phyloP scores from a whole-genome alignment of 441 rosid species.

The Hura crepitans region DNA sequence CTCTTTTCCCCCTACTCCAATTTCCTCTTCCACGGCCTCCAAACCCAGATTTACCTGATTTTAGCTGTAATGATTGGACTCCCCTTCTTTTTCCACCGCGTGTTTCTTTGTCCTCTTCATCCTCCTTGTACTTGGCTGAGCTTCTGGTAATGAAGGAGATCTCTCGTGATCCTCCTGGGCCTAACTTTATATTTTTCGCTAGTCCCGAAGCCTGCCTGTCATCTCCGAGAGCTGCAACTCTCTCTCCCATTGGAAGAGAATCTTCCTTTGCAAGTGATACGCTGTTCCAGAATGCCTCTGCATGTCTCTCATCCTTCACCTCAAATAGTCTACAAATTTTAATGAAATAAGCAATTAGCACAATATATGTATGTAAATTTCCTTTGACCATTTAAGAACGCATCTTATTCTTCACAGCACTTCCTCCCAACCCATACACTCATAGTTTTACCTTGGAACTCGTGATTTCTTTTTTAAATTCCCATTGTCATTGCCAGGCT shows the following conservation, averaged over 20 bases:
- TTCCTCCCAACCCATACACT: neutral
- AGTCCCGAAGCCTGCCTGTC: slow-evolving; percentile 33
- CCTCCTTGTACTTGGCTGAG: slow-evolving; percentile 54
- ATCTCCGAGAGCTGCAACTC: slow-evolving; percentile 56
- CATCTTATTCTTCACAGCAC: neutral
- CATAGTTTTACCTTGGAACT: slow-evolving; percentile 58
- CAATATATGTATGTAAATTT: neutral
- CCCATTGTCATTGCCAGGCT: slow-evolving; percentile 27
- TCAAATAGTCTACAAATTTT: slow-evolving; percentile 52
- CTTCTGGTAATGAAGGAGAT: slow-evolving; percentile 63
- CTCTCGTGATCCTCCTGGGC: slow-evolving; percentile 82
- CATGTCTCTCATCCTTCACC: slow-evolving; percentile 80
- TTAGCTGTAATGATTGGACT: slow-evolving; percentile 63
- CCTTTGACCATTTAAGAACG: neutral
- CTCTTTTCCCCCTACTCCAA: slow-evolving; percentile 30
- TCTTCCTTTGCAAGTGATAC: slow-evolving; percentile 66
- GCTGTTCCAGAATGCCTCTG: slow-evolving; percentile 58
- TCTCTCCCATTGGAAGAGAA: slow-evolving; percentile 72
- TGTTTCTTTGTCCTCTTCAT: slow-evolving; percentile 41
- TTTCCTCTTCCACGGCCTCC: slow-evolving; percentile 55
- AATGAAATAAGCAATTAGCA: neutral
- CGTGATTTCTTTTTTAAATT: slow-evolving; percentile 41
- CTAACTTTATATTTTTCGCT: slow-evolving; percentile 52
- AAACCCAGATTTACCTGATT: slow-evolving; percentile 38
- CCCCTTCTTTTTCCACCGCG: slow-evolving; percentile 54